Evolutionary conservation across 345 rosid species (phyloP).

Genomic region (Eucalyptus shirleyi): DNA sequence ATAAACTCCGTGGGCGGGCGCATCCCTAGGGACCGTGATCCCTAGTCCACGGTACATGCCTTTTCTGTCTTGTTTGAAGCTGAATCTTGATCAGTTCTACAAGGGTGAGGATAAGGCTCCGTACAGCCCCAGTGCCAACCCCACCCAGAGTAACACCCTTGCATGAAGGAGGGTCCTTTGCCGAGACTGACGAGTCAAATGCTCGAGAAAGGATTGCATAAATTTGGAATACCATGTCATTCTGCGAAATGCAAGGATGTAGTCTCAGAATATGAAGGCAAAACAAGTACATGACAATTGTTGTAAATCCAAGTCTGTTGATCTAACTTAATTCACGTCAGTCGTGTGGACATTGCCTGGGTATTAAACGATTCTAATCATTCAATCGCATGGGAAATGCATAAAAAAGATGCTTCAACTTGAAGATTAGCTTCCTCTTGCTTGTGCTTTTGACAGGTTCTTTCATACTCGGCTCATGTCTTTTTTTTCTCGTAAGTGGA

Average conservation of each 20-base stretch:
- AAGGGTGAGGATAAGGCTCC: constrained; percentile 66
- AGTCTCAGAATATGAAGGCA: background rate
- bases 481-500: background rate
- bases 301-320: background rate
- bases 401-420: background rate
- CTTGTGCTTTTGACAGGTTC: background rate
- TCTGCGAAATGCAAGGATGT: background rate
- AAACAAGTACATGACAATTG: background rate
- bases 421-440: background rate
- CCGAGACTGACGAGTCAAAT: constrained; percentile 35
- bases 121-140: constrained; percentile 77
- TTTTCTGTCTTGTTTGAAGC: constrained; percentile 40
- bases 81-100: constrained; percentile 82
- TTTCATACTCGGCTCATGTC: background rate
- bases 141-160: constrained; percentile 83
- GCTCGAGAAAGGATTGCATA: constrained; percentile 79
- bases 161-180: constrained; percentile 66
- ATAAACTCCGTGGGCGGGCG: constrained; percentile 72
- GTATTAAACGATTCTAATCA: background rate
- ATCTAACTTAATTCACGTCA: background rate
- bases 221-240: constrained; percentile 66
- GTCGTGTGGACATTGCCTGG: background rate
- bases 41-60: constrained; percentile 71
- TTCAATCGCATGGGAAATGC: background rate
- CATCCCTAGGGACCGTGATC: constrained; percentile 67